Evolutionary conservation across 371 early-diverging fungal species (phyloP).

Genomic region (Mucor lusitanicus): DNA sequence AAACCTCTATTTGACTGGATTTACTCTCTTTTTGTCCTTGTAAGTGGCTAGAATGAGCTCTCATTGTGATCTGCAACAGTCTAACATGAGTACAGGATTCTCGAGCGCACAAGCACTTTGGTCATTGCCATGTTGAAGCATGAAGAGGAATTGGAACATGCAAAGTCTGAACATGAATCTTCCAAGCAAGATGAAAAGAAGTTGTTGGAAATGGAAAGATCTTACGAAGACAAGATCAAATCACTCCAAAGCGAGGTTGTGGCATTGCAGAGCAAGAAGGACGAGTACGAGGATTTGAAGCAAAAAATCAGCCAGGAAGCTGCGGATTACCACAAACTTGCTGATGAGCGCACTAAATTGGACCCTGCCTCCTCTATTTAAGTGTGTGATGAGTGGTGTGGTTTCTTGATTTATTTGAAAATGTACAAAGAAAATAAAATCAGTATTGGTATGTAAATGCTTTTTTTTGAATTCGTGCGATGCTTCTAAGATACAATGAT

Average conservation of each 20-base stretch:
- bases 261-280: conserved; percentile 53
- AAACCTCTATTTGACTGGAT: conserved; percentile 88
- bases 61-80: background rate
- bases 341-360: conserved; percentile 55
- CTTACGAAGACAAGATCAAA: conserved; percentile 34
- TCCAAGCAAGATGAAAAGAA: conserved; percentile 31
- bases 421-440: conserved; percentile 3
- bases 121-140: conserved; percentile 68
- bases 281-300: conserved; percentile 74
- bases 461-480: background rate
- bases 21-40: conserved; percentile 85
- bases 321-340: conserved; percentile 75
- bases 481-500: conserved; percentile 24
- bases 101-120: conserved; percentile 76
- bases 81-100: conserved; percentile 41
- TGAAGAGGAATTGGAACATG: conserved; percentile 66
- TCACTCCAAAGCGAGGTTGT: conserved; percentile 47
- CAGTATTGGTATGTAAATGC: background rate
- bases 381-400: background rate
- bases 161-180: conserved; percentile 53
- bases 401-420: background rate
- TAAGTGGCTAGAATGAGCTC: conserved; percentile 16
- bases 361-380: background rate
- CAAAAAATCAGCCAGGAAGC: conserved; percentile 74
- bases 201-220: conserved; percentile 34